Evolutionary conservation across 805 yeast genomes (phyloP).

Genomic region (Spathaspora girioi): DNA sequence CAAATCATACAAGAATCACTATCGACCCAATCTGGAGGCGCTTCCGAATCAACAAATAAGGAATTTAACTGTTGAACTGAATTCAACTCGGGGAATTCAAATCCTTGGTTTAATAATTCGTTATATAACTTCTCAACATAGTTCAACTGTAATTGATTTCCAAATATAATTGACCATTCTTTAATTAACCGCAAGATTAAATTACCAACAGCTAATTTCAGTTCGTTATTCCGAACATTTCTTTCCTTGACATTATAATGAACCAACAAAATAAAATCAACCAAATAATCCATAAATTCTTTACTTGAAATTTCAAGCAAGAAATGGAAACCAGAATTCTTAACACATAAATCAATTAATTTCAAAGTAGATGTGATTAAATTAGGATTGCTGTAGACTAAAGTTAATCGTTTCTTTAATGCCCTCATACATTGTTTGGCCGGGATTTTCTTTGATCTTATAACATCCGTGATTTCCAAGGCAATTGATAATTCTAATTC

Average conservation of each 20-base stretch:
- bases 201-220: conserved; percentile 45
- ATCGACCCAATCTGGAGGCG: conserved; percentile 98
- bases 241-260: conserved; percentile 32
- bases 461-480: conserved; percentile 81
- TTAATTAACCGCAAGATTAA: conserved; percentile 63
- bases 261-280: conserved; percentile 38
- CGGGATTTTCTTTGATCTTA: conserved; percentile 74
- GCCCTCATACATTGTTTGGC: conserved; percentile 82
- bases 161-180: conserved; percentile 74
- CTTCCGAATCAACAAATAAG: conserved; percentile 74
- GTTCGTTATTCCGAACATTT: conserved; percentile 18
- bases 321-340: conserved; percentile 89
- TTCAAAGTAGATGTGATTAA: conserved; percentile 71
- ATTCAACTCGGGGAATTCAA: conserved; percentile 56
- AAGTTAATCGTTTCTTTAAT: conserved; percentile 68
- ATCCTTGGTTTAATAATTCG: conserved; percentile 58
- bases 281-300: conserved; percentile 81
- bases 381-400: conserved; percentile 68
- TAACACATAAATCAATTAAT: conserved; percentile 80
- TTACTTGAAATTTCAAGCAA: conserved; percentile 73
- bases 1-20: conserved; percentile 95
- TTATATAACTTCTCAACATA: conserved; percentile 63
- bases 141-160: conserved; percentile 58
- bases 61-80: conserved; percentile 26
- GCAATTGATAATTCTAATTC: conserved; percentile 72